These are phyloP conservation scores for Aristolochia fimbriata DNA, from an alignment of 164 flowering plant species.

Conservation along the genomic window DNA sequence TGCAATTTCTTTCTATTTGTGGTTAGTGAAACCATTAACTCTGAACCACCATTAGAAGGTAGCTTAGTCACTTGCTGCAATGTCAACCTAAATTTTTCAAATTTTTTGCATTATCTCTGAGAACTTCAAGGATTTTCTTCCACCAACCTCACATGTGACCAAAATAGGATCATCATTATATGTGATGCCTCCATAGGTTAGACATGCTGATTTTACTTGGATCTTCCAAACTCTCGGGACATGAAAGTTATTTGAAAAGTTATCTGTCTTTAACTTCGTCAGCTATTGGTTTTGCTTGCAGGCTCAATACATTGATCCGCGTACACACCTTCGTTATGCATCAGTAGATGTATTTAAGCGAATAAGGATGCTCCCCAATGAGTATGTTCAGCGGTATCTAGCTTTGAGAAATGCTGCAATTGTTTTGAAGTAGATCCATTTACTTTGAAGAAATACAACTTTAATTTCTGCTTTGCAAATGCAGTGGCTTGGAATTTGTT, in stretches of 20 bases:
- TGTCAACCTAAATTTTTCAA: no score
- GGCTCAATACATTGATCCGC: constrained; percentile 89
- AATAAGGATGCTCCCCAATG: constrained; percentile 66
- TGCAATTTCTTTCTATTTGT: no score
- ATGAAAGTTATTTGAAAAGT: no score
- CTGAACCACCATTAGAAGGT: no score
- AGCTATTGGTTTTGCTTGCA: constrained; percentile 17
- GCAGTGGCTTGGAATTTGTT: no score
- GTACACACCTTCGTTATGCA: constrained; percentile 87
- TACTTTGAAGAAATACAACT: no score
- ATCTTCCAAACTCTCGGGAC: not conserved
- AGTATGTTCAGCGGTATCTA: constrained; percentile 74
- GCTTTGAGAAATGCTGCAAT: constrained; percentile 85
- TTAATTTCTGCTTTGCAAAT: no score
- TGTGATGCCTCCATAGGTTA: not conserved
- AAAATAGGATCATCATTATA: not conserved
- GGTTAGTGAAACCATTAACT: no score
- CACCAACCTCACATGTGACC: not conserved
- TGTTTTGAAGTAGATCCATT: constrained; percentile 31
- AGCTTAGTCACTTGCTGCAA: no score
- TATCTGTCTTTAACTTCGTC: not conserved
- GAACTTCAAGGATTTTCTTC: no score
- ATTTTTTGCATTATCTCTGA: no score
- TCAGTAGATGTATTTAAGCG: constrained; percentile 77
- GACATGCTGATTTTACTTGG: not conserved